Conservation (phyloP, 1,139 yeast genomes). For the Kodamaea ohmeri region DNA sequence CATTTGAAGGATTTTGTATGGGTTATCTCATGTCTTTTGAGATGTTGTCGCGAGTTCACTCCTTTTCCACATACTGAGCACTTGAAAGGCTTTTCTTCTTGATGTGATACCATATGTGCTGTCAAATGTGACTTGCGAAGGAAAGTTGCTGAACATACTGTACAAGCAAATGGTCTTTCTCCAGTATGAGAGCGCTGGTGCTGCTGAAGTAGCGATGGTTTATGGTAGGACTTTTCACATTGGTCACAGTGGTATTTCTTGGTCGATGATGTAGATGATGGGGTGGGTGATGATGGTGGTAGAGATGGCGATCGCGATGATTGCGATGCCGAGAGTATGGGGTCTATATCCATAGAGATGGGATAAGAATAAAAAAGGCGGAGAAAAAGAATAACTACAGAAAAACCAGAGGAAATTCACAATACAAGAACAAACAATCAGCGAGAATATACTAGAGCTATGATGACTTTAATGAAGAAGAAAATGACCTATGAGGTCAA, state of each 20-base stretch:
- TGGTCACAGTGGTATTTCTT: conserved; percentile 63
- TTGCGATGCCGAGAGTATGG: not conserved
- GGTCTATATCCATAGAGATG: not conserved
- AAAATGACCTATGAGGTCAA: too few relatives aligned
- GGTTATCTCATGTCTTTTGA: conserved; percentile 75
- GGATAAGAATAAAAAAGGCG: not conserved
- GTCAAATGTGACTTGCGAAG: conserved; percentile 75
- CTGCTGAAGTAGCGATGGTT: conserved; percentile 81
- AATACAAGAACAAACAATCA: too few relatives aligned
- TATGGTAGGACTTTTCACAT: conserved; percentile 73
- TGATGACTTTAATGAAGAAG: too few relatives aligned
- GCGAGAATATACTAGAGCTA: too few relatives aligned
- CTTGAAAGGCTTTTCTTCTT: conserved; percentile 62
- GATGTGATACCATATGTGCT: conserved; percentile 68
- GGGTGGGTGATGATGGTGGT: not conserved
- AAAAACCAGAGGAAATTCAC: not conserved
- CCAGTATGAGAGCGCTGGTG: conserved; percentile 79
- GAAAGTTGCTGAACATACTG: conserved; percentile 63
- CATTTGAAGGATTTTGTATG: conserved; percentile 74
- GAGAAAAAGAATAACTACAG: not conserved
- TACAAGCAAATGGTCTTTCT: conserved; percentile 73
- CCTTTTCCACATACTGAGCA: conserved; percentile 84
- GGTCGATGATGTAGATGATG: conserved; percentile 17
- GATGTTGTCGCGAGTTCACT: conserved; percentile 76
- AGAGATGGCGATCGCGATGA: conserved; percentile 1